phyloP scores from a whole-genome alignment of 768 basidiomycete species.

The Hysterangium stoloniferum region DNA sequence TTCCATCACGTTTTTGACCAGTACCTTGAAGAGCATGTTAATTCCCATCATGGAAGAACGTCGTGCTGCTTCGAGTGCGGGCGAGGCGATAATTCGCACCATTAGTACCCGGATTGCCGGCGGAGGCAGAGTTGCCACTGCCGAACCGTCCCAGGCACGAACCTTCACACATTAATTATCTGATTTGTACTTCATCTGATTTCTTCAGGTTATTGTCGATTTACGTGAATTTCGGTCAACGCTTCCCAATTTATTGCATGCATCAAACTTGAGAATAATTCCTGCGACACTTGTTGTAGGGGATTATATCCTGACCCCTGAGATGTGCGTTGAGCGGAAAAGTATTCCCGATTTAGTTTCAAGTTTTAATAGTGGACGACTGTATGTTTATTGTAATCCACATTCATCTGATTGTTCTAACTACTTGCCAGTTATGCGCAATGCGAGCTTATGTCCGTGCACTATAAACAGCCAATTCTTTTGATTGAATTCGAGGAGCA shows the following conservation, averaged over 20 bases:
- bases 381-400: conserved; percentile 52
- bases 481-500: conserved; percentile 98
- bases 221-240: conserved; percentile 95
- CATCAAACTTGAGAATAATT: conserved; percentile 67
- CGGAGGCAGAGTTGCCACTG: conserved; percentile 59
- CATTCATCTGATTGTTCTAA: not conserved
- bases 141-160: conserved; percentile 56
- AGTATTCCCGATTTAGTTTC: conserved; percentile 87
- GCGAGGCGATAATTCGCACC: conserved; percentile 64
- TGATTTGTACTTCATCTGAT: not conserved
- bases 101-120: conserved; percentile 84
- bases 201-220: conserved; percentile 80
- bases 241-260: conserved; percentile 84
- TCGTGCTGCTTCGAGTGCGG: conserved; percentile 27
- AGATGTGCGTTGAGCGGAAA: conserved; percentile 95
- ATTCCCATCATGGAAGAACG: conserved; percentile 70
- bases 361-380: conserved; percentile 86
- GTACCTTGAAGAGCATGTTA: conserved; percentile 65
- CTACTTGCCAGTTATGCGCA: conserved; percentile 70
- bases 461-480: conserved; percentile 90
- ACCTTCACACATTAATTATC: not conserved
- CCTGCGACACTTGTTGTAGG: conserved; percentile 92
- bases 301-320: conserved; percentile 92
- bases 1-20: not conserved
- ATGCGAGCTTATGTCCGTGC: conserved; percentile 93